Evolutionary conservation across 352 stramenopile species (phyloP).

Genomic region (Thalassiosira exigua): DNA sequence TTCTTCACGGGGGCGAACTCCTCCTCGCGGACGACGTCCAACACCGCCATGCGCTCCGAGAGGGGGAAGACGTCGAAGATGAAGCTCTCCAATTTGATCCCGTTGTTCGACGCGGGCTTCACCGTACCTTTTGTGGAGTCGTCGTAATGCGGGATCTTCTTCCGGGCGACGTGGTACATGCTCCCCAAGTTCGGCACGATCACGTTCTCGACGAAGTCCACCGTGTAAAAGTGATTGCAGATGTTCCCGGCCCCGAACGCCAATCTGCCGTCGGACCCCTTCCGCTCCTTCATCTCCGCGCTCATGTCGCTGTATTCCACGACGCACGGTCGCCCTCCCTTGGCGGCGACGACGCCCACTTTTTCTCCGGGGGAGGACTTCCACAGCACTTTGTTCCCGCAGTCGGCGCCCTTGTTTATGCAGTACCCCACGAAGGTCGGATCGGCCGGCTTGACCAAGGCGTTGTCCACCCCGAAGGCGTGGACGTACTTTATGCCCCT

Average conservation of each 20-base stretch:
- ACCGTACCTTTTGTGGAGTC: slow-evolving; percentile 84
- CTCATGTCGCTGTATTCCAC: slow-evolving; percentile 98
- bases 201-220: slow-evolving; percentile 87
- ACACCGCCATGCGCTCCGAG: slow-evolving; percentile 91
- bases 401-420: slow-evolving; percentile 91
- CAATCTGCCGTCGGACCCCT: slow-evolving; percentile 84
- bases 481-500: slow-evolving; percentile 93
- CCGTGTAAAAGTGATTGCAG: slow-evolving; percentile 97
- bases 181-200: slow-evolving; percentile 89
- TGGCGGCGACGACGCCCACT: slow-evolving; percentile 82
- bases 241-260: slow-evolving; percentile 97
- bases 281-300: slow-evolving; percentile 83
- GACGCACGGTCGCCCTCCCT: slow-evolving; percentile 83
- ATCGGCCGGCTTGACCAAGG: slow-evolving; percentile 94
- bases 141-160: slow-evolving; percentile 96
- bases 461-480: slow-evolving; percentile 98
- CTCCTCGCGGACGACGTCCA: slow-evolving; percentile 90
- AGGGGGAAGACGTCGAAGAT: slow-evolving; percentile 99
- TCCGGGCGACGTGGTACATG: slow-evolving; percentile 96
- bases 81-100: slow-evolving; percentile 98
- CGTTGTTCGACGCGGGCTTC: slow-evolving; percentile 89
- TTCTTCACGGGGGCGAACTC: slow-evolving; percentile 88
- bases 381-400: slow-evolving; percentile 96
- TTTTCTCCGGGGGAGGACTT: slow-evolving; percentile 93
- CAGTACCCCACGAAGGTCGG: slow-evolving; percentile 97